A percentile compares a stretch with the other conserved stretches of the same genome.
These are phyloP conservation scores for Calonectria pteridis DNA, from an alignment of 2,329 filamentous ascomycete species.

Conservation along the genomic window DNA sequence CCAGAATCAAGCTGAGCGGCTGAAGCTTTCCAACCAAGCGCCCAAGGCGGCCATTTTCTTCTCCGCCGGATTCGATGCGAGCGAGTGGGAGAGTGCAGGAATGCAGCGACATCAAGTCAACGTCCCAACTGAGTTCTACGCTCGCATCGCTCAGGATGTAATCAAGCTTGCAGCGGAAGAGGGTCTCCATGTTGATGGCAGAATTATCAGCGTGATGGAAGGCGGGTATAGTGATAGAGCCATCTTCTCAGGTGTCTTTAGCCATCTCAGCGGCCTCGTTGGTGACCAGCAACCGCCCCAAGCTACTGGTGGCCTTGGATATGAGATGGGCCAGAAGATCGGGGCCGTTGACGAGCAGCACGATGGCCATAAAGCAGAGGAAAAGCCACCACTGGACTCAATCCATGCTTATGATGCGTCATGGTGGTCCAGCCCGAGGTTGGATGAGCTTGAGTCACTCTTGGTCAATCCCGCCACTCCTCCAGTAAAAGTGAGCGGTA, in stretches of 20 bases:
- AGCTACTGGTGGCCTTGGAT: conserved; percentile 60
- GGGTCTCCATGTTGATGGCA: conserved; percentile 80
- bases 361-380: conserved; percentile 23
- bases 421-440: conserved; percentile 77
- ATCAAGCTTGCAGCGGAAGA: conserved; percentile 85
- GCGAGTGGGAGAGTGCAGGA: conserved; percentile 89
- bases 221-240: conserved; percentile 97
- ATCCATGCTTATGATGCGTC: conserved; percentile 70
- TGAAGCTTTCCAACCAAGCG: conserved; percentile 68
- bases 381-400: conserved; percentile 38
- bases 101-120: conserved; percentile 98
- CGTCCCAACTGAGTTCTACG: conserved; percentile 97
- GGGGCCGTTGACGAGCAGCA: conserved; percentile 53
- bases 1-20: conserved; percentile 75
- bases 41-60: conserved; percentile 93
- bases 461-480: conserved; percentile 63
- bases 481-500: conserved; percentile 65
- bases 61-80: conserved; percentile 96
- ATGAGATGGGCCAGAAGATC: conserved; percentile 69
- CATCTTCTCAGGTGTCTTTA: conserved; percentile 87
- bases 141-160: conserved; percentile 87
- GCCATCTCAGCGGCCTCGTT: conserved; percentile 87
- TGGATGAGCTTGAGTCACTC: conserved; percentile 77
- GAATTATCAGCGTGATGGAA: conserved; percentile 93
- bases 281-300: conserved; percentile 60